Conservation (phyloP, 345 rosid species). For the Pelargonium nanum region DNA sequence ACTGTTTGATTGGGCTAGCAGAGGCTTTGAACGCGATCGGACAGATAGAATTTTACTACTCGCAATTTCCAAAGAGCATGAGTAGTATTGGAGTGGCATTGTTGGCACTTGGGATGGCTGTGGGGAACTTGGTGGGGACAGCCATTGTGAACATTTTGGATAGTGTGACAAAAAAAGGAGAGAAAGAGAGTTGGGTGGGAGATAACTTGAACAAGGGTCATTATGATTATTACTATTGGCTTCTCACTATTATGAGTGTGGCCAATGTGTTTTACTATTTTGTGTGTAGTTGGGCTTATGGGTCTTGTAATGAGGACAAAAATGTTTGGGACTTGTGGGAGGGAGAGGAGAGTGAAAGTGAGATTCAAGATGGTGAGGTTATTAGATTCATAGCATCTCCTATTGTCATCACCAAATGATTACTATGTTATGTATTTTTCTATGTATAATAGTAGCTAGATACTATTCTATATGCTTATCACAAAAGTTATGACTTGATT, state of each 20-base stretch:
- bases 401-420: no score
- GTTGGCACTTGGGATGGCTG: conserved; percentile 19
- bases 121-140: conserved; percentile 36
- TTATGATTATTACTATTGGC: conserved; percentile 49
- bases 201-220: conserved; percentile 32
- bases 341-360: conserved; percentile 18
- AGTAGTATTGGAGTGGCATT: conserved; percentile 36
- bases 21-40: conserved; percentile 45
- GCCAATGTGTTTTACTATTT: conserved; percentile 33
- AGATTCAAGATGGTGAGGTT: no score
- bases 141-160: conserved; percentile 20
- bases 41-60: conserved; percentile 45
- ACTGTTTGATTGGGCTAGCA: conserved; percentile 29
- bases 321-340: conserved; percentile 14
- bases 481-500: no score
- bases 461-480: no score
- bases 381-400: no score
- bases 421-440: no score
- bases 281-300: conserved; percentile 29
- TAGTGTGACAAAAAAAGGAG: conserved; percentile 10
- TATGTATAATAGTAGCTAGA: no score
- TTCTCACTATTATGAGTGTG: conserved; percentile 22
- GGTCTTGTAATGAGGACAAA: conserved; percentile 16
- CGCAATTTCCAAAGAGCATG: conserved; percentile 48
- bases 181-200: conserved; percentile 35